Base-by-base conservation (phyloP, 2,329 filamentous ascomycete genomes). In the Pseudogymnoascus sp. region DNA sequence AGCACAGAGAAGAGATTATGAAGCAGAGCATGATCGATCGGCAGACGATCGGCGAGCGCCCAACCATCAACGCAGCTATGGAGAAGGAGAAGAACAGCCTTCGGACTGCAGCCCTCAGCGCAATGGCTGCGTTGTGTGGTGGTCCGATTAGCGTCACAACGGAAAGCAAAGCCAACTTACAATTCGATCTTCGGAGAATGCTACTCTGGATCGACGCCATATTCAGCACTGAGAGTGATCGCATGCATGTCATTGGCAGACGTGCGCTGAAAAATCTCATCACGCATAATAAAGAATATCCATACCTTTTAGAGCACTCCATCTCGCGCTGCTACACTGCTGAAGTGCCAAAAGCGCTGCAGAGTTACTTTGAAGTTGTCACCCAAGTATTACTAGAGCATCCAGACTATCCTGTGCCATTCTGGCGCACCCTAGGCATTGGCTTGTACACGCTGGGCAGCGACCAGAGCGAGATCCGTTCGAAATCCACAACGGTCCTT, bases 71-170 rank as follows among this genome's bases (percentile, higher is more conserved):
- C 19, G 92, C 92, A 23, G 89, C 91, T 1, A 94, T 96, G 81
- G 94, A 97, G 70, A 97, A 96, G 65, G 92, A 99, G 73, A 97
- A 96, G 76, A 85, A 89, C 63, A 95, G 96, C 69, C 79, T 99
- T 35, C 83, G 90, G 61, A 94, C 88, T 19, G 91, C 94, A 28
- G 92, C 94, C 1, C 78, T 99, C 41, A 96, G 92, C 71, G 88
- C 95, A 23, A 97, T 99, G 94, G 92, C 94, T 41, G 85, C 91
- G 2, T 79, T 99, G 5, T 99, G 94, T 70, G 91, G 84, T 67
- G 83, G 88, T 0, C 90, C 92, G 3, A 85, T 97, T 61, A 91
- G 85, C 64, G 87, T 95, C 64, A 91, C 86, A 0, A 96, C 90
- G 0, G 92, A 96, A 71, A 92, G 90, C 64, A 89, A 89, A 59